These are phyloP conservation scores for Colletotrichum acutatum DNA, from an alignment of 2,329 filamentous ascomycete genomes.

Conservation along the genomic window DNA sequence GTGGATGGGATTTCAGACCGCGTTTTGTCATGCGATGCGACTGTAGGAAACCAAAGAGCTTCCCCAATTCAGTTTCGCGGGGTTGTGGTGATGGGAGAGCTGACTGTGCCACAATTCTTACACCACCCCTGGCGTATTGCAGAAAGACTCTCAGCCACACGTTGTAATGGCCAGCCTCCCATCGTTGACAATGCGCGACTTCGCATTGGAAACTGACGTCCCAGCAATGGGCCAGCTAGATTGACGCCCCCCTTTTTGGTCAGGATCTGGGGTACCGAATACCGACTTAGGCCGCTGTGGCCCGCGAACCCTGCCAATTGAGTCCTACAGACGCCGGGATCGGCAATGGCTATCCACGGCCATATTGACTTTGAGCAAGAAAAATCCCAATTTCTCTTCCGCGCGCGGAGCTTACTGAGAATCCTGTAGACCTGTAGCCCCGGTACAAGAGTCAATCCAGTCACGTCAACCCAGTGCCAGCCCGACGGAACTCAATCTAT, in stretches of 20 bases:
- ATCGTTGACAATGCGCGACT: neutral
- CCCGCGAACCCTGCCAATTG: slow-evolving; percentile 23
- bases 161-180: too few species aligned
- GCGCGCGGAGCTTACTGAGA: slow-evolving; percentile 34
- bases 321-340: slow-evolving; percentile 31
- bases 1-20: neutral
- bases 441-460: slow-evolving; percentile 15
- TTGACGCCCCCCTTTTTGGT: neutral
- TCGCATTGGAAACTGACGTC: slow-evolving; percentile 16
- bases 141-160: neutral
- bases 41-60: neutral
- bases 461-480: neutral
- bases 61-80: neutral
- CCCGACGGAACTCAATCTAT: neutral
- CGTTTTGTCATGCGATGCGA: neutral
- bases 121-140: too few species aligned
- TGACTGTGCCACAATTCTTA: slow-evolving; percentile 3
- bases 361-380: slow-evolving; percentile 24
- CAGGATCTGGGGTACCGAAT: slow-evolving; percentile 24
- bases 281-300: slow-evolving; percentile 29
- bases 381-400: slow-evolving; percentile 33
- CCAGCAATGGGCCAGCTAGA: slow-evolving; percentile 16
- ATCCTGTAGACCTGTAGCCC: slow-evolving; percentile 1
- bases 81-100: neutral
- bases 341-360: slow-evolving; percentile 35